Percentiles rank a stretch among this genome's conserved stretches.
phyloP scores from a whole-genome alignment of 2,329 filamentous ascomycete genomes.

The Penicillium aurantiogriseum region DNA sequence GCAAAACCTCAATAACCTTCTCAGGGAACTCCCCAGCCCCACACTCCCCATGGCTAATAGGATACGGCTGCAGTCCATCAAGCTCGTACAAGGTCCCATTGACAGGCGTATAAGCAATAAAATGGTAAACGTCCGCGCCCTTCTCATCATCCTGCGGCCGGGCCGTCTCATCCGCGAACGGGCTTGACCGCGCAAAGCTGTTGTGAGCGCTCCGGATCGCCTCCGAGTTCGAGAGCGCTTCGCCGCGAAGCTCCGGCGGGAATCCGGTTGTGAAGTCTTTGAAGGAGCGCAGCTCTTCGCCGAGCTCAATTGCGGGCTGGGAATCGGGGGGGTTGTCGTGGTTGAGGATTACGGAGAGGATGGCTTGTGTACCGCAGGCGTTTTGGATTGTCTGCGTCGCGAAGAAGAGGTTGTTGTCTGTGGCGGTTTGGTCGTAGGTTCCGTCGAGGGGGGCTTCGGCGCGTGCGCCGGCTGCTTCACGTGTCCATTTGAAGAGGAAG shows the following conservation, averaged over 20 bases:
- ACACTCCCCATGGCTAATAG: conserved; percentile 83
- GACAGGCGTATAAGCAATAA: conserved; percentile 88
- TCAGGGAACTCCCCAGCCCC: conserved; percentile 68
- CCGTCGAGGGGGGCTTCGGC: conserved; percentile 73
- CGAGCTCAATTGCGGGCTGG: conserved; percentile 62
- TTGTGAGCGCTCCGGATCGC: conserved; percentile 80
- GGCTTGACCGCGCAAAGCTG: conserved; percentile 81
- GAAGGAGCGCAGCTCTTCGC: conserved; percentile 69
- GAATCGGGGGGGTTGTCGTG: conserved; percentile 51
- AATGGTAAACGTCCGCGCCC: conserved; percentile 79
- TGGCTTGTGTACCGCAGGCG: conserved; percentile 92
- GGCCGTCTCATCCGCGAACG: conserved; percentile 89
- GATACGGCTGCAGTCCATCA: conserved; percentile 88
- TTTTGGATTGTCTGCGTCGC: conserved; percentile 98
- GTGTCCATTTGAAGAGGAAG: conserved; percentile 88
- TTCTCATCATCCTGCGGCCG: conserved; percentile 70
- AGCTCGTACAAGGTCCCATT: conserved; percentile 84
- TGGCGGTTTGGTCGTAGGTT: conserved; percentile 70
- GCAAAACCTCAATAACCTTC: conserved; percentile 82
- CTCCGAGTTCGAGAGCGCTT: conserved; percentile 68
- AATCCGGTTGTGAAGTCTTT: conserved; percentile 85
- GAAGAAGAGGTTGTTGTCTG: conserved; percentile 77
- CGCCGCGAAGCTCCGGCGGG: conserved; percentile 70
- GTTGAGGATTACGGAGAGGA: conserved; percentile 89
- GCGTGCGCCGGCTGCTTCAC: conserved; percentile 62